A percentile compares a stretch with the other conserved stretches of the same genome.
Evolutionary conservation across 495 filamentous ascomycete species (phyloP).

Genomic region (Aspergillus heteromorphus): DNA sequence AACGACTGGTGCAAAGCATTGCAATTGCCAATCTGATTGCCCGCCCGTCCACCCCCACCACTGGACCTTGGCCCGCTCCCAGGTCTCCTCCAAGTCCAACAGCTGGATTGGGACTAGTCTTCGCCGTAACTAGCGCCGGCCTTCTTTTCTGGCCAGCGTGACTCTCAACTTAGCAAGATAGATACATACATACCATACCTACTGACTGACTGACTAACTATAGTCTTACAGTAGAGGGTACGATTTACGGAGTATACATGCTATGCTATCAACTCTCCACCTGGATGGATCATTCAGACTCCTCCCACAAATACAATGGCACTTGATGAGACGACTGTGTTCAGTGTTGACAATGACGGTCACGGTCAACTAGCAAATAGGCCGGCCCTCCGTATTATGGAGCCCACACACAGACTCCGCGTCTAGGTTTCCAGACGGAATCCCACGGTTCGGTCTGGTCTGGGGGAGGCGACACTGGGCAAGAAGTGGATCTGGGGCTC

Average conservation of each 20-base stretch:
- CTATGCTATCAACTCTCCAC: neutral
- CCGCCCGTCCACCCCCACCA: slow-evolving; percentile 11
- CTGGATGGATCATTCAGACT: neutral
- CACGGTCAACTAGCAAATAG: slow-evolving; percentile 1
- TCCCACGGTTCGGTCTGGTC: slow-evolving; percentile 18
- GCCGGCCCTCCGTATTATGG: slow-evolving; percentile 3
- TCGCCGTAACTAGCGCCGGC: slow-evolving; percentile 5
- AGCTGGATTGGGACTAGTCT: neutral
- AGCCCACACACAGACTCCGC: slow-evolving; percentile 4
- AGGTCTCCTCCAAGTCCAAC: no score
- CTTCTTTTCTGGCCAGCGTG: slow-evolving; percentile 1
- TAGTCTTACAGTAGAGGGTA: neutral
- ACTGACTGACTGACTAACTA: neutral
- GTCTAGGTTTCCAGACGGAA: slow-evolving; percentile 7
- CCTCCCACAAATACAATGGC: neutral
- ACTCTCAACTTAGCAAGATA: neutral
- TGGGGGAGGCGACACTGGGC: slow-evolving; percentile 25
- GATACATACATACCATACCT: neutral
- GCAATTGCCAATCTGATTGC: slow-evolving; percentile 12
- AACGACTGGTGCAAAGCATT: slow-evolving; percentile 9
- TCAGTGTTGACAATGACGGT: no score
- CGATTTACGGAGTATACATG: neutral
- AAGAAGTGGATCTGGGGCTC: slow-evolving; percentile 24
- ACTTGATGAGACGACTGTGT: no score
- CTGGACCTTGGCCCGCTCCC: slow-evolving; percentile 15